A percentile compares a stretch with the other conserved stretches of the same genome.
Evolutionary conservation across 2,329 filamentous ascomycete genomes (phyloP).

Genomic region (Trichoderma atrobrunneum): DNA sequence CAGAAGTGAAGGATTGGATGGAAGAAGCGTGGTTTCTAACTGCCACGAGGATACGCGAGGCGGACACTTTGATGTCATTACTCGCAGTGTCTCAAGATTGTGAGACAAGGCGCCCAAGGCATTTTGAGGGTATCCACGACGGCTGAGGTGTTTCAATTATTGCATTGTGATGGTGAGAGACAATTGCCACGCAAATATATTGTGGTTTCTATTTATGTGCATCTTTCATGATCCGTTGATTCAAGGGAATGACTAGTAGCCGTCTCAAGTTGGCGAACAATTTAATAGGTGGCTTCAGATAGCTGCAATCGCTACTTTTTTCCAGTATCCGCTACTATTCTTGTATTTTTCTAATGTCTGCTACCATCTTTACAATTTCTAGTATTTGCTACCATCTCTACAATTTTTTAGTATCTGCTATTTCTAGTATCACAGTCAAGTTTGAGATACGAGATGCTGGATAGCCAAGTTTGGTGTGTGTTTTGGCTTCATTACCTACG

Average conservation of each 20-base stretch:
- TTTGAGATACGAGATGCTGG: neutral
- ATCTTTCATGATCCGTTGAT: neutral
- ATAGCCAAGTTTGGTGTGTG: neutral
- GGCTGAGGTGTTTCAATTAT: neutral
- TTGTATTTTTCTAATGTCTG: no score
- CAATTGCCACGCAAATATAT: neutral
- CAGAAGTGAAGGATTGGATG: neutral
- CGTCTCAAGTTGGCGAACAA: neutral
- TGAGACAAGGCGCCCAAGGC: neutral
- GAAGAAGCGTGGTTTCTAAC: neutral
- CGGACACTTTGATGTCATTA: neutral
- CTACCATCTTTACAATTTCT: no score
- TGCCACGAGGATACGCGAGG: neutral
- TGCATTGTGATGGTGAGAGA: neutral
- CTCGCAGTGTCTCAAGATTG: neutral
- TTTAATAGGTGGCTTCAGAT: neutral
- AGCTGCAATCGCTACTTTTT: no score
- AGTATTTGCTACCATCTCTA: no score
- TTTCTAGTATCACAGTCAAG: neutral
- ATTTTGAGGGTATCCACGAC: neutral
- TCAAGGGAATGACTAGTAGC: neutral
- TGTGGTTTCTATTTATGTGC: neutral
- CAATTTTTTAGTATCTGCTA: neutral
- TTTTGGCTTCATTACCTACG: neutral
- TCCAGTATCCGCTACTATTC: no score